Base-by-base conservation (phyloP, 139 green algal species). In the Haematococcus sp. region DNA sequence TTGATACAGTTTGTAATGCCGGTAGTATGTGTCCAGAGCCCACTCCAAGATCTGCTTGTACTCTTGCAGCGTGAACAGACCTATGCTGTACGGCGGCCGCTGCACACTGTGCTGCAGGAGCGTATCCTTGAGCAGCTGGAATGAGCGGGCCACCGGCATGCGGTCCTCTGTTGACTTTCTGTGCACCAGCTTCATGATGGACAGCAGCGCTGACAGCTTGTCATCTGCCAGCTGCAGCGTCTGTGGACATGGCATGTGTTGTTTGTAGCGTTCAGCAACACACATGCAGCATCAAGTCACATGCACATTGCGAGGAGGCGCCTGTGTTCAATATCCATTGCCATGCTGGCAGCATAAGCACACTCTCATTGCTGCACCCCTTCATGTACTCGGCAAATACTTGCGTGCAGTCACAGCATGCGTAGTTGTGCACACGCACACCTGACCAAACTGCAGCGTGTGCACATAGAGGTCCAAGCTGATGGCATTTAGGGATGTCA, bases 1-100 rank as follows among this genome's bases (percentile, higher is more conserved):
- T 74, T 88, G 81, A 68, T 94, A 92, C 34, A 93, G 74, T 71
- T 91, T 93, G 84, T 91, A 94, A 65, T 93, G 88, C 44, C 80
- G 52, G 76, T 86, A 94, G 76, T 92, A 93, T 25, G 79, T 84
- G 58, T 81, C 74, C 32, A 93, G 63, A 44, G 81, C 77, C 81
- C 84, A 93, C 30, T 88, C 77, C 60, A 83, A 77, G 23, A 92
- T 71, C 25, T 27, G 32, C 54, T 80, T 77, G 70, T 86, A 81
- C 60, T 92, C 83, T 13, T 33, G 22, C 20, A 84, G 63, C 0
- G 76, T 78, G 70, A 92, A 94, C 4, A 94, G 75, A 0, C 87
- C 87, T 0, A 88, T 67, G 73, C 81, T 89, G 77, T 82, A 91
- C 20, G 89, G 89, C 13, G 89, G 89, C 55, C 86, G 79, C 56